Evolutionary conservation across 495 filamentous ascomycete species (phyloP).

Genomic region (Talaromyces wortmannii): DNA sequence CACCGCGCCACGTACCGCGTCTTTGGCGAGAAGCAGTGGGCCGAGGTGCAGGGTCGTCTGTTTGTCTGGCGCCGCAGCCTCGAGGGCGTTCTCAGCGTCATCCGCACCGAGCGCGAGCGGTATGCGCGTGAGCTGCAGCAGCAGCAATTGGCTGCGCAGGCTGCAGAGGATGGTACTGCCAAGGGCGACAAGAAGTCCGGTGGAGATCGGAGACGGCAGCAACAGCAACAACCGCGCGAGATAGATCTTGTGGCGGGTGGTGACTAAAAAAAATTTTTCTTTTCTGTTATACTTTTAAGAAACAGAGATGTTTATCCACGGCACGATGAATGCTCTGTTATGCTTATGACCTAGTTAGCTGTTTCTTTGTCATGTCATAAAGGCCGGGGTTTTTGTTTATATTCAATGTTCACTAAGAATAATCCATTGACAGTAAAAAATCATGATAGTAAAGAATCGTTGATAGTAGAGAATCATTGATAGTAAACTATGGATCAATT

Average conservation of each 20-base stretch:
- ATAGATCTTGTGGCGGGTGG: conserved; percentile 19
- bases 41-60: conserved; percentile 78
- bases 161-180: background rate
- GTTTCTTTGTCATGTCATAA: background rate
- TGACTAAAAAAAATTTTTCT: conserved; percentile 1
- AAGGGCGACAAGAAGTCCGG: conserved; percentile 19
- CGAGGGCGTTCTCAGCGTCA: conserved; percentile 62
- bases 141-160: conserved; percentile 25
- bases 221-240: conserved; percentile 21
- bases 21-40: conserved; percentile 97
- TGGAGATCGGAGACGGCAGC: conserved; percentile 26
- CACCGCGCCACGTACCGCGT: conserved; percentile 92
- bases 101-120: conserved; percentile 71
- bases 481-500: too few species aligned
- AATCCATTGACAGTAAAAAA: too few species aligned
- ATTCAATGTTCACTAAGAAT: too few species aligned
- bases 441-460: too few species aligned
- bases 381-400: background rate
- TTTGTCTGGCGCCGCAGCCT: conserved; percentile 84
- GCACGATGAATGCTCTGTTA: too few species aligned
- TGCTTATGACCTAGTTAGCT: too few species aligned
- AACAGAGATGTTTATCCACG: too few species aligned
- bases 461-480: too few species aligned
- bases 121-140: conserved; percentile 34
- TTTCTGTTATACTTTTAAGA: too few species aligned